phyloP scores from a whole-genome alignment of 1,284 basidiomycete genomes.

The Anthracocystis panici-leucophaei region DNA sequence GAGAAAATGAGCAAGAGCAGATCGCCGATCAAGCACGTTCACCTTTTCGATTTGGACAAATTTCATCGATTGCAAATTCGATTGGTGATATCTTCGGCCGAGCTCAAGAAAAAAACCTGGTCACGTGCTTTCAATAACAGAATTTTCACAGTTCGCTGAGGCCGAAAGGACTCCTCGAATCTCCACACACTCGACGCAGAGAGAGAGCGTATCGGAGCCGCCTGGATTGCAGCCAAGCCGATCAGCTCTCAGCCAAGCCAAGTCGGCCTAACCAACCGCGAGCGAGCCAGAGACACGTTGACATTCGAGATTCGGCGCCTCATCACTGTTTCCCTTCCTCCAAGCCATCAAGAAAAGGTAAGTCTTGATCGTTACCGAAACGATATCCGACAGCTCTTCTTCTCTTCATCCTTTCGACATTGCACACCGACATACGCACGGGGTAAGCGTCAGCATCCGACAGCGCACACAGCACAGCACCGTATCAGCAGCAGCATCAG shows the following conservation, averaged over 20 bases:
- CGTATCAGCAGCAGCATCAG: constrained; percentile 1
- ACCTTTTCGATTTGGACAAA: too few species aligned
- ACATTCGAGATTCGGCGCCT: constrained; percentile 31
- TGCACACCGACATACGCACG: constrained; percentile 10
- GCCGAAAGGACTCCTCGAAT: background rate
- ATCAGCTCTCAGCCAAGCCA: background rate
- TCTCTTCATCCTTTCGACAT: constrained; percentile 9
- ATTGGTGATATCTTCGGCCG: too few species aligned
- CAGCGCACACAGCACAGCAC: background rate
- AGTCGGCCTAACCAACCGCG: background rate
- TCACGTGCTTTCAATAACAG: too few species aligned
- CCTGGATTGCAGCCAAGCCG: constrained; percentile 1
- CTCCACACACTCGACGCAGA: background rate
- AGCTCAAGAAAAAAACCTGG: too few species aligned
- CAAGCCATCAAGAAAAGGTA: constrained; percentile 58
- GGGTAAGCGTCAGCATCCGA: constrained; percentile 14
- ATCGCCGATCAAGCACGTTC: too few species aligned
- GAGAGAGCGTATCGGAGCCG: constrained; percentile 7
- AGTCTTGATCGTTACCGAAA: constrained; percentile 21
- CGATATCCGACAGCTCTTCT: constrained; percentile 15
- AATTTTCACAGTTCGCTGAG: too few species aligned
- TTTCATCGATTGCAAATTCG: too few species aligned
- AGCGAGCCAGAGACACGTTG: constrained; percentile 10
- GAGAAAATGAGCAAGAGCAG: too few species aligned
- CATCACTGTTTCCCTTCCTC: constrained; percentile 39